These are phyloP conservation scores for Moricandia arvensis DNA, from an alignment of 345 rosid genomes.

Conservation along the genomic window DNA sequence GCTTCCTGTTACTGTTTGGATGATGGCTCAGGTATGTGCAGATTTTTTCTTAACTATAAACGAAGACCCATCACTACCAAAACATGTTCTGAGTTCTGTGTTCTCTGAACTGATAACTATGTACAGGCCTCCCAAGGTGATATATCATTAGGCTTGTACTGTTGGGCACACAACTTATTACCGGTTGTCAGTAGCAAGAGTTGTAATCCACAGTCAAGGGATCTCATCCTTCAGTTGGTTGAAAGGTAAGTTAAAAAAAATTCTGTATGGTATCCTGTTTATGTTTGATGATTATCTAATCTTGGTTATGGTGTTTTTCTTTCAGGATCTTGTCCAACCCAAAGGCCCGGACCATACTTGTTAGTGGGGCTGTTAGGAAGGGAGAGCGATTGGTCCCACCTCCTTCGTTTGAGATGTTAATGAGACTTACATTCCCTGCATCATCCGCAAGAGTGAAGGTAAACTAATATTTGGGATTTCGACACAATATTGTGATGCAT, in stretches of 20 bases:
- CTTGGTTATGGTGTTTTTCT: not conserved
- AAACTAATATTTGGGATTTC: conserved; percentile 19
- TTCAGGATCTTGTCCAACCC: conserved; percentile 61
- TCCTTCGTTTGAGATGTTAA: conserved; percentile 55
- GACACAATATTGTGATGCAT: not conserved
- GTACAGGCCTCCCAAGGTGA: conserved; percentile 64
- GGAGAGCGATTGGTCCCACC: conserved; percentile 79
- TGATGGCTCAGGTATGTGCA: conserved; percentile 61
- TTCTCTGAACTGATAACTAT: conserved; percentile 9
- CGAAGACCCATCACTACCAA: no score
- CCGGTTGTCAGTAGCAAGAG: conserved; percentile 47
- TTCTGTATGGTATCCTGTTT: not conserved
- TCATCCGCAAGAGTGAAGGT: conserved; percentile 71
- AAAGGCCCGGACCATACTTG: conserved; percentile 58
- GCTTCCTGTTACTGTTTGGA: conserved; percentile 62
- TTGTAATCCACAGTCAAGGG: conserved; percentile 70
- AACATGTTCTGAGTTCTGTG: not conserved
- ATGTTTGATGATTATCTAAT: conserved; percentile 10
- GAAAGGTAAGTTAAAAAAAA: conserved; percentile 32
- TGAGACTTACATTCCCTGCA: conserved; percentile 60
- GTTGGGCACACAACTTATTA: conserved; percentile 63
- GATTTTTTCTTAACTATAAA: no score
- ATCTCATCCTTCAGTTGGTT: conserved; percentile 59
- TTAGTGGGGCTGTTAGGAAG: conserved; percentile 68
- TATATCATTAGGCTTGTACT: conserved; percentile 58